phyloP scores from a whole-genome alignment of 2,329 filamentous ascomycete genomes.

The Epichloe amarillans region DNA sequence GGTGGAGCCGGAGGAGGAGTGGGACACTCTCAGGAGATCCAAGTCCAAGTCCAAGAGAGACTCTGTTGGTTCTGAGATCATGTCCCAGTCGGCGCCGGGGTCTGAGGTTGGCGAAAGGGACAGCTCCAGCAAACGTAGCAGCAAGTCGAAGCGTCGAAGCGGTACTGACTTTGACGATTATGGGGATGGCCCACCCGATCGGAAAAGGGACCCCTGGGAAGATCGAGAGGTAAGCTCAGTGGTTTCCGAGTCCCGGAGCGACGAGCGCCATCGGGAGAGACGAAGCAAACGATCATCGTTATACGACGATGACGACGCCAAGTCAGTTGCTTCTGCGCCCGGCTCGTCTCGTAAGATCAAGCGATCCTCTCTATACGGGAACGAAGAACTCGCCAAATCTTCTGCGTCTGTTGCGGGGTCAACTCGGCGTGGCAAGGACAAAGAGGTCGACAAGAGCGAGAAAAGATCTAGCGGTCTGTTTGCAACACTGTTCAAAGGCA shows the following conservation, averaged over 20 bases:
- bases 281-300: slow-evolving; percentile 11
- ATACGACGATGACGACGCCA: slow-evolving; percentile 32
- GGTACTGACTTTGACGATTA: slow-evolving; percentile 18
- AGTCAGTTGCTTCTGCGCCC: slow-evolving; percentile 23
- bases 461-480: slow-evolving; percentile 31
- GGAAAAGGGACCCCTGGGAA: slow-evolving; percentile 25
- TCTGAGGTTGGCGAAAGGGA: slow-evolving; percentile 24
- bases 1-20: slow-evolving; percentile 19
- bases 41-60: slow-evolving; percentile 23
- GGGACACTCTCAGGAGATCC: slow-evolving; percentile 20
- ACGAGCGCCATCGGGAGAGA: slow-evolving; percentile 21
- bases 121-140: slow-evolving; percentile 25
- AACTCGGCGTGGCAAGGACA: slow-evolving; percentile 24
- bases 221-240: slow-evolving; percentile 37
- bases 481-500: slow-evolving; percentile 35
- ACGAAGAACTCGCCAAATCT: slow-evolving; percentile 28
- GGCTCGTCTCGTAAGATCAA: slow-evolving; percentile 10
- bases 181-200: slow-evolving; percentile 26
- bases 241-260: slow-evolving; percentile 29
- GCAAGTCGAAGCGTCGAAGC: slow-evolving; percentile 25
- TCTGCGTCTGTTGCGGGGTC: slow-evolving; percentile 21
- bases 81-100: slow-evolving; percentile 18
- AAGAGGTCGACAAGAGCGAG: slow-evolving; percentile 16
- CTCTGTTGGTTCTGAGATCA: slow-evolving; percentile 16
- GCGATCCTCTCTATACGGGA: slow-evolving; percentile 24